Conservation (phyloP, 2,329 filamentous ascomycete species). For the Ophiocordyceps camponoti-floridani region DNA sequence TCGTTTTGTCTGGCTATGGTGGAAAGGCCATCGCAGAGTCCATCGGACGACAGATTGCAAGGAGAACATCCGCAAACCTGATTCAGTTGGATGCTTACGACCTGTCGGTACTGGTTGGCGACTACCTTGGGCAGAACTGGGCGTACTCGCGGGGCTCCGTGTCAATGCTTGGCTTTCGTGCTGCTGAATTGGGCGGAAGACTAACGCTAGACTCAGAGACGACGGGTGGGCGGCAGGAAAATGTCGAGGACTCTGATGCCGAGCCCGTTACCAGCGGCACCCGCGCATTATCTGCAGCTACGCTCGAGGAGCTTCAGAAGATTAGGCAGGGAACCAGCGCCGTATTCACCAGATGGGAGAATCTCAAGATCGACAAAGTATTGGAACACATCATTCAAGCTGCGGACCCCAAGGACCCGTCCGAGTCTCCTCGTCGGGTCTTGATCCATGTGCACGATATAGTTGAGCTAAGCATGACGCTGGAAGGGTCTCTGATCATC, state of each 20-base stretch:
- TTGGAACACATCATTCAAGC: conserved; percentile 37
- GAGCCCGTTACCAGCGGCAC: conserved; percentile 13
- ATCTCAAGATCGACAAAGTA: conserved; percentile 39
- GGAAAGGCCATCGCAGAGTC: conserved; percentile 19
- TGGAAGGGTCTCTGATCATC: conserved; percentile 53
- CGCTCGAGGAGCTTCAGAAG: conserved; percentile 24
- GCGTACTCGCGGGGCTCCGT: conserved; percentile 27
- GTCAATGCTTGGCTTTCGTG: conserved; percentile 36
- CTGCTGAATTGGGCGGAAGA: conserved; percentile 35
- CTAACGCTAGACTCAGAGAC: conserved; percentile 26
- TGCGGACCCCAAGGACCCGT: conserved; percentile 18
- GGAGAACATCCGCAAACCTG: conserved; percentile 43
- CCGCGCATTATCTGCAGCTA: conserved; percentile 7
- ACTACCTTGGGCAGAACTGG: conserved; percentile 48
- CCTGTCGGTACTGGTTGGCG: conserved; percentile 49
- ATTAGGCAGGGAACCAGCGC: conserved; percentile 19
- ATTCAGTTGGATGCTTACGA: conserved; percentile 51
- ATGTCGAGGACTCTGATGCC: conserved; percentile 17
- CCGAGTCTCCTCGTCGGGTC: conserved; percentile 25
- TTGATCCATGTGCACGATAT: conserved; percentile 72
- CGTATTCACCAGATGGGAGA: conserved; percentile 34
- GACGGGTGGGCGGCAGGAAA: conserved; percentile 9
- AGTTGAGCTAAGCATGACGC: conserved; percentile 53
- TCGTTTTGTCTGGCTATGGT: conserved; percentile 19
- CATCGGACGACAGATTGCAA: conserved; percentile 46